phyloP scores from a whole-genome alignment of 2,329 filamentous ascomycete genomes.

The Magnaporthales sp. region DNA sequence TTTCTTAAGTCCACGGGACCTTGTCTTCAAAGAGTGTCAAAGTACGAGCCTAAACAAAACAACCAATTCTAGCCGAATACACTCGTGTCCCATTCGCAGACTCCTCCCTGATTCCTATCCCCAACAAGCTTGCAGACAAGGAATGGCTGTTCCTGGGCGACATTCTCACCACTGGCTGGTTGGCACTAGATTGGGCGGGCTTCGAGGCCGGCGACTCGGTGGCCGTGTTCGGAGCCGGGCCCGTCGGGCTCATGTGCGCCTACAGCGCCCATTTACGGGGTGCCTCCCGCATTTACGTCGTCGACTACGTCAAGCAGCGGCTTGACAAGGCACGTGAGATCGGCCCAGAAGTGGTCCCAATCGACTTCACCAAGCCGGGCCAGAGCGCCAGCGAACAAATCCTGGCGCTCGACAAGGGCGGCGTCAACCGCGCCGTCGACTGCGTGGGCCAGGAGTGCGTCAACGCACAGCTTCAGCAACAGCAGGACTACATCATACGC shows the following conservation, averaged over 20 bases:
- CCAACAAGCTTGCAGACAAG: slow-evolving; percentile 10
- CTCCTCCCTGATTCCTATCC: slow-evolving; percentile 10
- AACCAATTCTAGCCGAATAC: slow-evolving; percentile 18
- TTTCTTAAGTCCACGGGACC: neutral
- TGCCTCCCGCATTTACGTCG: slow-evolving; percentile 13
- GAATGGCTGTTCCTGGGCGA: slow-evolving; percentile 22
- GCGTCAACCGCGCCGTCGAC: slow-evolving; percentile 14
- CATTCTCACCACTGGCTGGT: slow-evolving; percentile 30
- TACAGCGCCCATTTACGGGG: slow-evolving; percentile 18
- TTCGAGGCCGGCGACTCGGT: slow-evolving; percentile 25
- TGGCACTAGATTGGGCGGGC: slow-evolving; percentile 23
- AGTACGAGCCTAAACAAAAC: neutral
- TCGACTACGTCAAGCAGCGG: slow-evolving; percentile 15
- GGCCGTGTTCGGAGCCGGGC: slow-evolving; percentile 16
- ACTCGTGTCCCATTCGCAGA: slow-evolving; percentile 14
- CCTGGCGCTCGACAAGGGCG: slow-evolving; percentile 9
- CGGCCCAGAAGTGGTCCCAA: slow-evolving; percentile 12
- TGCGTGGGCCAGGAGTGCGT: slow-evolving; percentile 14
- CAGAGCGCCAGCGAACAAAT: slow-evolving; percentile 14
- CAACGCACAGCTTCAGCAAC: slow-evolving; percentile 11
- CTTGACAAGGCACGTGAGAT: slow-evolving; percentile 14
- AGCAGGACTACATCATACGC: slow-evolving; percentile 12
- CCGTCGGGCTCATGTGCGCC: slow-evolving; percentile 17
- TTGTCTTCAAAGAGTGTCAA: neutral
- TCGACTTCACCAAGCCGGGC: slow-evolving; percentile 12